Percentiles rank a stretch among this genome's conserved stretches.
These are phyloP conservation scores for Ophiostoma australiae DNA, from an alignment of 2,329 filamentous ascomycete species.

Conservation along the genomic window DNA sequence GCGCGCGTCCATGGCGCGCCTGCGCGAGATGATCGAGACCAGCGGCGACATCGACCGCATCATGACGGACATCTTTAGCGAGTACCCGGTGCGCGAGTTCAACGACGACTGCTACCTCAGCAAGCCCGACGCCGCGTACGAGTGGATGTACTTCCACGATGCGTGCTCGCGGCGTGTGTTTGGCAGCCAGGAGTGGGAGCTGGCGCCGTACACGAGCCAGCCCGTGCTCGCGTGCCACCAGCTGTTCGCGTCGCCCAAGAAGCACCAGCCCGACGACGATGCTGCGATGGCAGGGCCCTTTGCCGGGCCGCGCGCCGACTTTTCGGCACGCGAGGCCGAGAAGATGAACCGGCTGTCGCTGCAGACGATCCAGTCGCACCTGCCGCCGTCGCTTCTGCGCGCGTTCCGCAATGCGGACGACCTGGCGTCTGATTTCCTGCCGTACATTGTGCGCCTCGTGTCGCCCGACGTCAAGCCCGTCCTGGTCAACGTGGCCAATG, in stretches of 20 bases:
- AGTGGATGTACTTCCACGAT: constrained; percentile 95
- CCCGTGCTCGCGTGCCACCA: constrained; percentile 85
- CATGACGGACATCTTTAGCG: constrained; percentile 75
- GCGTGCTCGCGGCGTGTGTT: constrained; percentile 72
- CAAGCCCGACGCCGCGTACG: constrained; percentile 82
- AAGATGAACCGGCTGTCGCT: constrained; percentile 74
- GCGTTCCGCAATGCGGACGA: constrained; percentile 74
- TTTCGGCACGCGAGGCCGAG: constrained; percentile 70
- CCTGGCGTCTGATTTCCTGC: constrained; percentile 75
- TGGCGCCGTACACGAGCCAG: constrained; percentile 80
- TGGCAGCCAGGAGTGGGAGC: constrained; percentile 86
- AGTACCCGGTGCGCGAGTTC: constrained; percentile 81
- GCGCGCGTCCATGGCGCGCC: constrained; percentile 64
- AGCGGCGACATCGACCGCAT: constrained; percentile 75
- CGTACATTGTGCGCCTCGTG: constrained; percentile 77
- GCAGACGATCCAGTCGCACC: constrained; percentile 64
- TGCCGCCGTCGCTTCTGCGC: constrained; percentile 67
- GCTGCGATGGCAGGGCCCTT: constrained; percentile 61
- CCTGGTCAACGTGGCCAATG: constrained; percentile 56
- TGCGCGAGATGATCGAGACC: constrained; percentile 72
- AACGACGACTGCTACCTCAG: constrained; percentile 89
- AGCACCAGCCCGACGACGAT: constrained; percentile 40
- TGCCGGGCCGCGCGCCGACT: constrained; percentile 75
- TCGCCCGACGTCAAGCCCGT: constrained; percentile 89
- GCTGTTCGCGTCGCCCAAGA: constrained; percentile 73